phyloP scores from a whole-genome alignment of 768 basidiomycete genomes.

The Chlorophyllum brunneum region DNA sequence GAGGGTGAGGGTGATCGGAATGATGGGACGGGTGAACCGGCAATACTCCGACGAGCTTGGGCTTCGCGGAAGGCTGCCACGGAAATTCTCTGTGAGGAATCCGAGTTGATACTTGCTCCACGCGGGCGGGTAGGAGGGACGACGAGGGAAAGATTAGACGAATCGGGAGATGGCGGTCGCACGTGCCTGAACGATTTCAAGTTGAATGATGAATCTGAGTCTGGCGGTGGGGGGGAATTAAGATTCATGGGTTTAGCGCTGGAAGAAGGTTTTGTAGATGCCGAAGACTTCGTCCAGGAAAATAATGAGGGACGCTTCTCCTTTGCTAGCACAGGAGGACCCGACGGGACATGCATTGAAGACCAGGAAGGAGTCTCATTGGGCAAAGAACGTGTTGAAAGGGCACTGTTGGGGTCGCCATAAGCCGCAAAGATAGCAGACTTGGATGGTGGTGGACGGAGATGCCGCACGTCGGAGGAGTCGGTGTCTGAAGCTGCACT shows the following conservation, averaged over 20 bases:
- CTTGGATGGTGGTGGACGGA: slow-evolving; percentile 58
- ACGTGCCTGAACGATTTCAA: slow-evolving; percentile 74
- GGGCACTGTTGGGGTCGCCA: slow-evolving; percentile 44
- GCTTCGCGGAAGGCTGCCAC: slow-evolving; percentile 81
- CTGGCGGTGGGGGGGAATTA: slow-evolving; percentile 16
- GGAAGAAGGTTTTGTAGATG: slow-evolving; percentile 27
- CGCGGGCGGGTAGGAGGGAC: slow-evolving; percentile 50
- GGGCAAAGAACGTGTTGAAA: slow-evolving; percentile 67
- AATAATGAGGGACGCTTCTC: slow-evolving; percentile 28
- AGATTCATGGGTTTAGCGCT: slow-evolving; percentile 18
- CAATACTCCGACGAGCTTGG: slow-evolving; percentile 59
- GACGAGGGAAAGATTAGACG: slow-evolving; percentile 27
- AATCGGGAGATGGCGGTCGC: slow-evolving; percentile 37
- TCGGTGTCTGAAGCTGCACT: slow-evolving; percentile 42
- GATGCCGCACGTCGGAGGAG: slow-evolving; percentile 33
- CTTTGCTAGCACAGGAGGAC: slow-evolving; percentile 29
- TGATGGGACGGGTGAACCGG: slow-evolving; percentile 57
- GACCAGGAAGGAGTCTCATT: slow-evolving; percentile 32
- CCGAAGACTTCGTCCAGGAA: slow-evolving; percentile 28
- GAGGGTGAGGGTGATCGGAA: slow-evolving; percentile 38
- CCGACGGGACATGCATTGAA: slow-evolving; percentile 17
- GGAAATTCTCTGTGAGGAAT: slow-evolving; percentile 70
- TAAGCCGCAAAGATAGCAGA: slow-evolving; percentile 62
- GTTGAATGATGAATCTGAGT: slow-evolving; percentile 53
- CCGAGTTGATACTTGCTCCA: slow-evolving; percentile 54